Conservation (phyloP, 208 protist genomes). For the Crithidia fasciculata region DNA sequence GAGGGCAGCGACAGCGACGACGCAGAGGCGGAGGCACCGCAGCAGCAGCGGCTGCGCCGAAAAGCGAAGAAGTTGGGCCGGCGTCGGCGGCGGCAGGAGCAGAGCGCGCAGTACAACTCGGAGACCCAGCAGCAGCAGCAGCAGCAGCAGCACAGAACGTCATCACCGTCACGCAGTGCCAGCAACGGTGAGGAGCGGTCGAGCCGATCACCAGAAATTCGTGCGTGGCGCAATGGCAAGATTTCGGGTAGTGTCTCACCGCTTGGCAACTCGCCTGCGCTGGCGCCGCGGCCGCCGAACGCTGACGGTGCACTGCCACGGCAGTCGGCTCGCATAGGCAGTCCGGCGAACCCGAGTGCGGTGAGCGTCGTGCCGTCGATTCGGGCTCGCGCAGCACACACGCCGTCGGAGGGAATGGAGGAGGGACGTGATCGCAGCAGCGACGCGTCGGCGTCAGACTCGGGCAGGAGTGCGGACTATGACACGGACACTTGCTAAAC, state of each 20-base stretch:
- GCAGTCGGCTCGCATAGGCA: slow-evolving; percentile 2
- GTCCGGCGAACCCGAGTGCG: background rate
- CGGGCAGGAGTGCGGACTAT: slow-evolving; percentile 6
- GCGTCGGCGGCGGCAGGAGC: slow-evolving; percentile 25
- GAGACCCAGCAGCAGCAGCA: slow-evolving; percentile 1
- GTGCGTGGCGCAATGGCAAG: slow-evolving; percentile 3
- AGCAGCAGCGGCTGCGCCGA: slow-evolving; percentile 1
- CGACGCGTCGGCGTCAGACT: background rate
- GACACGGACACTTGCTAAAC: slow-evolving; percentile 16
- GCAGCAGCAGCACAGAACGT: background rate
- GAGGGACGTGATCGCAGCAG: too few relatives aligned
- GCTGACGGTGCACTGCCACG: background rate
- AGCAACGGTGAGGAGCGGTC: slow-evolving; percentile 1
- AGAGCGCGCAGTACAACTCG: background rate
- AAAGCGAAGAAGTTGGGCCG: slow-evolving; percentile 30
- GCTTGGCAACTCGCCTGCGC: slow-evolving; percentile 15
- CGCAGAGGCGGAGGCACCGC: background rate
- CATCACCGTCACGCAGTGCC: background rate
- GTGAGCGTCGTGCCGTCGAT: slow-evolving; percentile 19
- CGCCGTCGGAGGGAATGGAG: background rate
- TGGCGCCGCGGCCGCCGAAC: slow-evolving; percentile 11
- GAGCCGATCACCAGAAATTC: slow-evolving; percentile 17
- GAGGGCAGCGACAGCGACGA: background rate
- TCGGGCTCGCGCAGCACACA: slow-evolving; percentile 1
- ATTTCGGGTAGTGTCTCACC: slow-evolving; percentile 6